Evolutionary conservation across 176 grass and related monocot genomes (phyloP).

Genomic region (Lolium perenne): DNA sequence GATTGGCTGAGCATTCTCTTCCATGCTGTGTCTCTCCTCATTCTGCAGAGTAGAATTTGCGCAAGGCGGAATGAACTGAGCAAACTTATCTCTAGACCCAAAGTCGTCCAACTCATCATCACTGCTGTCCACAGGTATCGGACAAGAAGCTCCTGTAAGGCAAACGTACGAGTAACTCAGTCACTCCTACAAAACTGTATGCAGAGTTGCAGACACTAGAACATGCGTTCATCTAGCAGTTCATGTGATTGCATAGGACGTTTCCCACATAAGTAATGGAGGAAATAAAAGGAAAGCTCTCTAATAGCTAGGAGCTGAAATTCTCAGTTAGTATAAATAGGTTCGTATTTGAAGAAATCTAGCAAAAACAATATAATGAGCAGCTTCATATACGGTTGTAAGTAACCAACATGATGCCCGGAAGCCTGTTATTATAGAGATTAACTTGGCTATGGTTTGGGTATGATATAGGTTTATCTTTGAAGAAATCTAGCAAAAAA

Average conservation of each 20-base stretch:
- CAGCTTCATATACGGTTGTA: background rate
- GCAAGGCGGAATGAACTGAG: constrained; percentile 10
- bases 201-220: background rate
- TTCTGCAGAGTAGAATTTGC: constrained; percentile 28
- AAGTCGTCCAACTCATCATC: constrained; percentile 53
- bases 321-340: background rate
- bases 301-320: background rate
- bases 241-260: background rate
- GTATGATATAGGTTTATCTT: background rate
- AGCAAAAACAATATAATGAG: background rate
- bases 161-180: background rate
- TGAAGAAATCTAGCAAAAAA: background rate
- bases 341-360: background rate
- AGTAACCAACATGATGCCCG: background rate
- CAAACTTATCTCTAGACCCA: background rate
- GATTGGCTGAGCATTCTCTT: constrained; percentile 47
- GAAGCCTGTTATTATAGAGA: background rate
- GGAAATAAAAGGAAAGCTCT: background rate
- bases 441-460: background rate
- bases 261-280: background rate
- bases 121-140: constrained; percentile 62
- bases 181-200: constrained; percentile 17
- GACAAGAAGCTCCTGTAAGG: constrained; percentile 48
- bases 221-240: constrained; percentile 17
- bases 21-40: constrained; percentile 45